Evolutionary conservation across 805 yeast species (phyloP).

Genomic region (Torulaspora microellipsoides): DNA sequence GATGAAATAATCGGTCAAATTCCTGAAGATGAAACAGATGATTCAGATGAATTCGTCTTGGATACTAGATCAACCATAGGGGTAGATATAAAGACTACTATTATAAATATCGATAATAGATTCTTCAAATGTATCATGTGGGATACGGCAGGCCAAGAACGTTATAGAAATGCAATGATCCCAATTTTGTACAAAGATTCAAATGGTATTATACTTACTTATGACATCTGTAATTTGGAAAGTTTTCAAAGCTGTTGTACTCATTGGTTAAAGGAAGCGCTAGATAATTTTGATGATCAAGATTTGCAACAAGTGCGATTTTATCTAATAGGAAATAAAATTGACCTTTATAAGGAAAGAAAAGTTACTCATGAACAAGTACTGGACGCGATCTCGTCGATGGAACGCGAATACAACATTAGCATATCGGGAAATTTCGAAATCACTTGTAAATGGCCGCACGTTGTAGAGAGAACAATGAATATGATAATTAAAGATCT

Average conservation of each 20-base stretch:
- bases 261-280: conserved; percentile 42
- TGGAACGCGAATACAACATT: conserved; percentile 32
- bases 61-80: conserved; percentile 43
- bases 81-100: conserved; percentile 43
- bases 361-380: conserved; percentile 40
- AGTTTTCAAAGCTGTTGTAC: conserved; percentile 38
- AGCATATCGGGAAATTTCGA: conserved; percentile 42
- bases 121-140: conserved; percentile 43
- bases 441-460: conserved; percentile 43
- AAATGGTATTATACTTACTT: conserved; percentile 42
- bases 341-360: conserved; percentile 36
- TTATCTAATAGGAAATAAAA: conserved; percentile 45
- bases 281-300: conserved; percentile 30
- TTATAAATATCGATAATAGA: conserved; percentile 42
- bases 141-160: conserved; percentile 52
- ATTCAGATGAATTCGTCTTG: conserved; percentile 32
- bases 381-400: conserved; percentile 29
- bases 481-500: conserved; percentile 38
- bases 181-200: conserved; percentile 45
- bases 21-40: conserved; percentile 12
- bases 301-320: conserved; percentile 34
- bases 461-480: conserved; percentile 38
- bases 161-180: conserved; percentile 42
- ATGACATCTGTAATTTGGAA: conserved; percentile 40
- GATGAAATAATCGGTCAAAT: conserved; percentile 3